Base-by-base conservation (phyloP, 768 basidiomycete genomes). In the Gloeophyllum trabeum region DNA sequence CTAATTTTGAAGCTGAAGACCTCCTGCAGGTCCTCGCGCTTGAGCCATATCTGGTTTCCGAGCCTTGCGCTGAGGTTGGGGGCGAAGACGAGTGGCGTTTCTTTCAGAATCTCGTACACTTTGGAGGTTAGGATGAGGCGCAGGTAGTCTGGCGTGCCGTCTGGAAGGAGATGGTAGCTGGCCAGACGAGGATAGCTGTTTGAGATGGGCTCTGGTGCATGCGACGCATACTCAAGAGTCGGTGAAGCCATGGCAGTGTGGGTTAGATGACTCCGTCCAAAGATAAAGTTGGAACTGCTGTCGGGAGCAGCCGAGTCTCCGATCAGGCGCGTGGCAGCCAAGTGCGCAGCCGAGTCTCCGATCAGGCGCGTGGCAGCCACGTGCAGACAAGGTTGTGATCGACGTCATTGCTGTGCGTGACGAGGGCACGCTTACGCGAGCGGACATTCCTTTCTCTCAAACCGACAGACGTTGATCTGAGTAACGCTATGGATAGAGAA, bases 1-100 rank as follows among this genome's bases (percentile, higher is more conserved):
- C 96, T 73, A 37, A 98, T 92, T 58, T 99, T 99, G 79, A 99
- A 99, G 59, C 89, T 93, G 60, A 99, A 99, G 16, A 99, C 96
- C 54, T 90, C 83, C 36, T 98, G 94, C 2, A 96, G 71, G 54
- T 99, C 96, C 61, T 99, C 96, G 20, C 96, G 78, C 64, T 99
- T 99, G 45, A 99, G 75, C 79, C 83, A 93, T 61, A 99, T 84
- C 50, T 93, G 76, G 57, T 90, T 91, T 1, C 96, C 96, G 1
- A 98, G 69, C 47, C 83, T 79, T 46, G 81, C 63, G 51, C 89
- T 93, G 18, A 99, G 75, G 55, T 87, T 89, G 14, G 79, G 75
- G 22, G 94, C 93, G 40, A 73, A 72, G 16, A 92, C 83, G 30
- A 98, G 74, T 2, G 94, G 94, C 0, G 94, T 96, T 60, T 90